Conservation (phyloP, 306 rosid genomes). For the Cajanus cajan region DNA sequence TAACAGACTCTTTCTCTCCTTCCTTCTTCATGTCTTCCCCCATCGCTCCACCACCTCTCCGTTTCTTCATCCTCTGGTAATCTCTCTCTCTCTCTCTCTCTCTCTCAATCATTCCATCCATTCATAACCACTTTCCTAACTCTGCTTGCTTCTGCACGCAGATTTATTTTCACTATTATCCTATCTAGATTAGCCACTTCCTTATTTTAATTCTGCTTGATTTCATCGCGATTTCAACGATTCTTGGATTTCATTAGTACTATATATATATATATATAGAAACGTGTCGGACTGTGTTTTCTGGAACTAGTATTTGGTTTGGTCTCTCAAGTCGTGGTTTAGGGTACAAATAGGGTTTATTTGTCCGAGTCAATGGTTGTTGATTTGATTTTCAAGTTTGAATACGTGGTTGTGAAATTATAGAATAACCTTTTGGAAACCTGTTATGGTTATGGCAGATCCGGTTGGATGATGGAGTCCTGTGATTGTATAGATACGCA, state of each 20-base stretch:
- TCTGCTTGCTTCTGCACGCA: background rate
- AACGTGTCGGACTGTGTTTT: background rate
- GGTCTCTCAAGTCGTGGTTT: background rate
- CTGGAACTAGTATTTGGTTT: background rate
- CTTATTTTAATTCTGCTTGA: background rate
- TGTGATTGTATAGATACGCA: slow-evolving; percentile 84
- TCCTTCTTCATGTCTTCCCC: slow-evolving; percentile 11
- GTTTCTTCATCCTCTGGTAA: slow-evolving; percentile 33
- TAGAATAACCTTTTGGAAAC: background rate
- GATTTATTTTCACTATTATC: slow-evolving; percentile 15
- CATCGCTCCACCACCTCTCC: background rate
- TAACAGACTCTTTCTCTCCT: background rate
- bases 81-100: background rate
- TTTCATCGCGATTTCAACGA: background rate
- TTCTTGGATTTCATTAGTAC: background rate
- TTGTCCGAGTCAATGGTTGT: slow-evolving; percentile 8
- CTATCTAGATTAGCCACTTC: background rate
- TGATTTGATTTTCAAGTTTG: slow-evolving; percentile 14
- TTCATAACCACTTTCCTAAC: background rate
- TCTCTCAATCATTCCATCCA: slow-evolving; percentile 12
- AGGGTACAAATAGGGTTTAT: background rate
- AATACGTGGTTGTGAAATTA: background rate
- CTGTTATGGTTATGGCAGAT: slow-evolving; percentile 44
- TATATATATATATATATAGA: background rate
- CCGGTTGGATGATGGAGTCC: slow-evolving; percentile 58